Percentiles rank a stretch among this genome's conserved stretches.
Evolutionary conservation across 306 rosid species (phyloP).

Genomic region (Argentina anserina): DNA sequence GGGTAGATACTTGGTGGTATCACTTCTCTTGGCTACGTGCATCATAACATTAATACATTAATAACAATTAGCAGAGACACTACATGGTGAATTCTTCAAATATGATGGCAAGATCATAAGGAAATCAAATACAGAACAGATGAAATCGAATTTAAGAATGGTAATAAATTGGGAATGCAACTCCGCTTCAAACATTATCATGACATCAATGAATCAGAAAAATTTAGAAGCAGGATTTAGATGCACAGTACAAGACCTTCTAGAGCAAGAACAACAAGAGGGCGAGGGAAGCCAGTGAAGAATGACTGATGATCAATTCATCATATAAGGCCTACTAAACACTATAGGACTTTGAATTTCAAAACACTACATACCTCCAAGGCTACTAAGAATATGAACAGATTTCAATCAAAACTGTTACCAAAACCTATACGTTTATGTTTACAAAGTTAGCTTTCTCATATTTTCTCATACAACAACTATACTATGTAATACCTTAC

Average conservation of each 20-base stretch:
- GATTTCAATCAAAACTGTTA: conserved; percentile 7
- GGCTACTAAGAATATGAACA: conserved; percentile 1
- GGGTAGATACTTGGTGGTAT: not conserved
- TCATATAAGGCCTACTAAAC: not conserved
- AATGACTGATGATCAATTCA: not conserved
- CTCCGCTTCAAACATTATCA: not conserved
- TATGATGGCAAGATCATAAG: not conserved
- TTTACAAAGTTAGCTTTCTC: conserved; percentile 18
- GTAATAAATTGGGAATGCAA: not conserved
- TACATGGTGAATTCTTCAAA: no score
- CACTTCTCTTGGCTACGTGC: not conserved
- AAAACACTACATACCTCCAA: not conserved
- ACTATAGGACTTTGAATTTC: not conserved
- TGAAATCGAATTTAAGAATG: not conserved
- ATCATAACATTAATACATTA: no score
- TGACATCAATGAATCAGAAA: not conserved
- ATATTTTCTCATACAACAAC: not conserved
- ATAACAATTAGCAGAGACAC: no score
- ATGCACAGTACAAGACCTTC: not conserved
- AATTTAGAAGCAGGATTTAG: not conserved
- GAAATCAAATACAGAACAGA: not conserved
- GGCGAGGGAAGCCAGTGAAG: not conserved
- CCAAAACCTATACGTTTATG: conserved; percentile 18
- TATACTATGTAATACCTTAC: not conserved
- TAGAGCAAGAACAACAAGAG: not conserved